Base-by-base conservation (phyloP, 345 rosid species). In the Turnera subulata region DNA sequence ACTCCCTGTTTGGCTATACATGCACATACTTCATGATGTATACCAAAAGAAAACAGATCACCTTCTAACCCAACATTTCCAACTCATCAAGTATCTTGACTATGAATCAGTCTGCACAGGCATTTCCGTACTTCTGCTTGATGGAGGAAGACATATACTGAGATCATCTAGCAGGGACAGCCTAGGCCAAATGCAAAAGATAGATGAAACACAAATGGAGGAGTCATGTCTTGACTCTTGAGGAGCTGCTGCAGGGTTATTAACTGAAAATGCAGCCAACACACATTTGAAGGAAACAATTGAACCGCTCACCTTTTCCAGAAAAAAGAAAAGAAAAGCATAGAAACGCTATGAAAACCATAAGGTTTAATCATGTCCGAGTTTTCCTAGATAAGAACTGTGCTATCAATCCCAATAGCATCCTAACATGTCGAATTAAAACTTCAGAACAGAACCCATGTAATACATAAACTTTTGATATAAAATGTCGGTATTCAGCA, bases 191-290 rank as follows among this genome's bases (percentile, higher is more conserved):
- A 35, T 50, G 69, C 44, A 65, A 50, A 26, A 65, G 55, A 37
- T 57, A 65, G 37, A 65, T 56, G 23, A 65, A 65, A 53, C 58
- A 50, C 24, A 65, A 29, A 26, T 56, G 62, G 7, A 52, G 63
- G n/a, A 21, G 58, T 56, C 14, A 65, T 50, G 19, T 56, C n/a
- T n/a, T n/a, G n/a, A n/a, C n/a, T n/a, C 62, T n/a, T 47, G 11
- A 2, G 44, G 16, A 46, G 68, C 46, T 29, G 61, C 46, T 45
- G 61, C 61, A 29, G 14, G 29, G 24, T 19, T 54, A 20, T 46
- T 60, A 24, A 13, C 33, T 6, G 46, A 49, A 55, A 64, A 55
- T 2, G 45, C 18, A 5, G 61, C 55, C 53, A 64, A 48, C 18
- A 64, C 20, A 43, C 13, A 13, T 37, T 37, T 37, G 40, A 37